Evolutionary conservation across 164 flowering plant genomes (phyloP).

Genomic region (Santalum album): DNA sequence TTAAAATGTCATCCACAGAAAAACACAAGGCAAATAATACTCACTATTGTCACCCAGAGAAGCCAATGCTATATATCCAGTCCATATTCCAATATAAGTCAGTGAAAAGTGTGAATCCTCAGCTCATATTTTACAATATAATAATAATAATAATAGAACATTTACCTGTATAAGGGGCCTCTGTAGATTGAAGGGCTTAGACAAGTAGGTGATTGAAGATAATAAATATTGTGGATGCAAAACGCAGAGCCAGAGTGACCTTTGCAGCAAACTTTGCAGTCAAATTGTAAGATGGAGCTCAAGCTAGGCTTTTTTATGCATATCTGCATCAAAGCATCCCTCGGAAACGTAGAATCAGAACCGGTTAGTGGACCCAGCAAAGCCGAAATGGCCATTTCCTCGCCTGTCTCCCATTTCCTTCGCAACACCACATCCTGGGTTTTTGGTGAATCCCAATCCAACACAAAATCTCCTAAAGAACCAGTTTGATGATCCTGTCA

Average conservation of each 20-base stretch:
- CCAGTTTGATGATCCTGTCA: conserved; percentile 27
- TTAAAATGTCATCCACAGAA: no score
- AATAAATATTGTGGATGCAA: conserved; percentile 33
- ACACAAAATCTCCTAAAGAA: conserved; percentile 40
- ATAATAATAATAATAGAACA: no score
- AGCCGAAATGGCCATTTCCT: conserved; percentile 75
- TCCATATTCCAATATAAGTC: no score
- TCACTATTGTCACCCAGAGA: no score
- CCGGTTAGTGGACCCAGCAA: conserved; percentile 26
- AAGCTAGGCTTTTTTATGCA: conserved; percentile 63
- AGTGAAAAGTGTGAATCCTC: no score
- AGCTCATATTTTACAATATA: no score
- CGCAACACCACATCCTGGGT: conserved; percentile 63
- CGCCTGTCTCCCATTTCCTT: conserved; percentile 49
- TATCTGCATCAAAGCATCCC: conserved; percentile 61
- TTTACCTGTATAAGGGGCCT: conserved; percentile 64
- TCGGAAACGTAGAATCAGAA: conserved; percentile 22
- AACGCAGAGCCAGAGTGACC: conserved; percentile 24
- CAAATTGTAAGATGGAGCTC: conserved; percentile 66
- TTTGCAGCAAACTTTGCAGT: conserved; percentile 36
- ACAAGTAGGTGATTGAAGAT: conserved; percentile 23
- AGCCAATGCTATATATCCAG: no score
- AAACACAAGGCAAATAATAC: no score
- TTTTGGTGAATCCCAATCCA: conserved; percentile 51
- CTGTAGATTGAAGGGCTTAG: conserved; percentile 33